Conservation (phyloP, 306 rosid species). For the Arachis stenosperma region DNA sequence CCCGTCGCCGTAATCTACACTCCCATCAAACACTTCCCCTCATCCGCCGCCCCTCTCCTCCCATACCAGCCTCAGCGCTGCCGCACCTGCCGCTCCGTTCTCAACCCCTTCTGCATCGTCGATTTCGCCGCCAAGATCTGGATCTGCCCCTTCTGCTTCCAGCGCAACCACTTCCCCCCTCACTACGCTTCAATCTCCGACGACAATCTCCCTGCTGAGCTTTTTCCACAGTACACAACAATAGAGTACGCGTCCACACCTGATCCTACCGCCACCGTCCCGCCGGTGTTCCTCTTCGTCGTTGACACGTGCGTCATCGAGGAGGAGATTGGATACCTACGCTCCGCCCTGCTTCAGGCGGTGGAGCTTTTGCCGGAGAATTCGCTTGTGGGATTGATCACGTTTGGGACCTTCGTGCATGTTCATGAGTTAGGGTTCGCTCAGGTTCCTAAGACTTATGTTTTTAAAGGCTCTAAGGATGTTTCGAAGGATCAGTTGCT, state of each 20-base stretch:
- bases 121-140: constrained; percentile 97
- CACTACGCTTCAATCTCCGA: constrained; percentile 85
- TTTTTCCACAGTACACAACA: constrained; percentile 88
- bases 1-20: constrained; percentile 87
- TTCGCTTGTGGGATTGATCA: constrained; percentile 82
- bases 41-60: constrained; percentile 55
- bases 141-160: constrained; percentile 96
- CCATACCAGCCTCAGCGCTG: constrained; percentile 88
- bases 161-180: constrained; percentile 89
- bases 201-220: constrained; percentile 92
- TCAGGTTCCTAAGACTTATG: constrained; percentile 70
- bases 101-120: constrained; percentile 91
- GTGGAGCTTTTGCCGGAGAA: constrained; percentile 81
- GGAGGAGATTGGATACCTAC: constrained; percentile 76
- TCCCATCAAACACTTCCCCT: constrained; percentile 75
- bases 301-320: constrained; percentile 83
- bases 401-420: constrained; percentile 78
- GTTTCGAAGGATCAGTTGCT: constrained; percentile 80
- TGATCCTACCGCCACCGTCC: constrained; percentile 37
- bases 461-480: constrained; percentile 83
- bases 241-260: constrained; percentile 67
- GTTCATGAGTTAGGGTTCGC: constrained; percentile 93
- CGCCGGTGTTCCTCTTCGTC: constrained; percentile 81
- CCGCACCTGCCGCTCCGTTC: constrained; percentile 89
- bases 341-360: constrained; percentile 77